phyloP scores from a whole-genome alignment of 345 rosid species.

The Eucalyptus guilfoylei region DNA sequence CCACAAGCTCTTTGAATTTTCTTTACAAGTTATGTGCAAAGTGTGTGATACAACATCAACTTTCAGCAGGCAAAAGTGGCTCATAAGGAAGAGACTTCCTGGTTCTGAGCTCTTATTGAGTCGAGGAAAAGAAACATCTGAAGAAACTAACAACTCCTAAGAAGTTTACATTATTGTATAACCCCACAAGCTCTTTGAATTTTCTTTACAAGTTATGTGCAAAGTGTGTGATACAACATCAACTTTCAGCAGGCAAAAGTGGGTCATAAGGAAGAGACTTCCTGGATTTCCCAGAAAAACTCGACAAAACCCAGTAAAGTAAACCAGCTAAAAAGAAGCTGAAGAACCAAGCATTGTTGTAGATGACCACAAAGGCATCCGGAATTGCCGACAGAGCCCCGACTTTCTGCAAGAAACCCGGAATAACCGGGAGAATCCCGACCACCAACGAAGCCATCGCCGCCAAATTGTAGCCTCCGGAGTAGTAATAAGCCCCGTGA shows the following conservation, averaged over 20 bases:
- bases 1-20: not conserved
- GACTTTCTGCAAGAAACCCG: conserved; percentile 69
- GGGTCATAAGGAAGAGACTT: conserved; percentile 7
- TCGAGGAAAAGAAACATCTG: not conserved
- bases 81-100: conserved; percentile 4
- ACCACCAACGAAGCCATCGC: conserved; percentile 46
- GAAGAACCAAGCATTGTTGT: conserved; percentile 88
- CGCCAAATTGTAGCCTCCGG: conserved; percentile 50
- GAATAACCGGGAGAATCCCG: conserved; percentile 78
- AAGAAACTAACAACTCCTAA: not conserved
- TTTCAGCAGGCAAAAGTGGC: not conserved
- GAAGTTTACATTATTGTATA: not conserved
- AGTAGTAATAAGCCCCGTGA: conserved; percentile 46
- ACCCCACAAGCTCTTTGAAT: not conserved
- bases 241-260: not conserved
- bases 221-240: not conserved
- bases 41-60: not conserved
- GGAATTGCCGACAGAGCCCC: conserved; percentile 33
- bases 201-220: not conserved
- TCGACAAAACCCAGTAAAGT: conserved; percentile 40
- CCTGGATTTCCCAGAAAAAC: conserved; percentile 16
- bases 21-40: not conserved
- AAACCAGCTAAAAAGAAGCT: conserved; percentile 63
- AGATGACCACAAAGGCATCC: conserved; percentile 30
- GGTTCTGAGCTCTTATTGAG: too few species aligned